Base-by-base conservation (phyloP, 2,329 filamentous ascomycete species). In the Calycina herbarum region DNA sequence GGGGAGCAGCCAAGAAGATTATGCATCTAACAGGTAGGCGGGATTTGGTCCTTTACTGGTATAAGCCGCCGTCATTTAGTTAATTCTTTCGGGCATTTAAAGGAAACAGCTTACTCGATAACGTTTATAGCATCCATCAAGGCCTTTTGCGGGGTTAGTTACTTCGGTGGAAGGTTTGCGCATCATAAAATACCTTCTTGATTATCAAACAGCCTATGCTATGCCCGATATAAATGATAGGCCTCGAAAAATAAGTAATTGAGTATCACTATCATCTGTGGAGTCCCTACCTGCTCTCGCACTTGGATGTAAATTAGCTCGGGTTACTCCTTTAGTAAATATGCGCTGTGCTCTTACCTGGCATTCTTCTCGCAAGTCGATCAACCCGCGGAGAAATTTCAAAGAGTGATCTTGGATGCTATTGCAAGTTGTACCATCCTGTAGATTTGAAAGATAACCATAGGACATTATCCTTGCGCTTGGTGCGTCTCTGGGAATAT, bases 121-220 rank as follows among this genome's bases (percentile, higher is more conserved):
- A 15, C 11, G 35, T 40, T 40, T 40, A 40, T 40, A 40, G 13
- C 10, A 40, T 40, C 35, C 35, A 40, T 11, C 11, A 40, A 40
- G 11, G 35, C 35, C 35, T 40, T 40, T 40, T 10, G 3, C 8
- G 8, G 11, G 10, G 10, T 40, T 15, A 40, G 35, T 38, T 38
- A 5, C 10, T 40, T 40, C 35, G 13, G 11, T 13, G 10, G 35
- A 40, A 15, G 11, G 35, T 13, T 40, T 13, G 35, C 10, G 11
- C 10, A 40, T 40, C 11, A 40, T 15, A 40, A 40, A 15, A 40
- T 64, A 66, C 73, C 64, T 75, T 75, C 59, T 77, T 78, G 13
- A 78, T 76, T 1, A 78, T 71, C 13, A 78, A 68, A 5, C 76
- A 75, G 2, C 76, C 77, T 71, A 79, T 74, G 40, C 76, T 78